phyloP scores from a whole-genome alignment of 768 basidiomycete genomes.

The Mycena chlorophos region DNA sequence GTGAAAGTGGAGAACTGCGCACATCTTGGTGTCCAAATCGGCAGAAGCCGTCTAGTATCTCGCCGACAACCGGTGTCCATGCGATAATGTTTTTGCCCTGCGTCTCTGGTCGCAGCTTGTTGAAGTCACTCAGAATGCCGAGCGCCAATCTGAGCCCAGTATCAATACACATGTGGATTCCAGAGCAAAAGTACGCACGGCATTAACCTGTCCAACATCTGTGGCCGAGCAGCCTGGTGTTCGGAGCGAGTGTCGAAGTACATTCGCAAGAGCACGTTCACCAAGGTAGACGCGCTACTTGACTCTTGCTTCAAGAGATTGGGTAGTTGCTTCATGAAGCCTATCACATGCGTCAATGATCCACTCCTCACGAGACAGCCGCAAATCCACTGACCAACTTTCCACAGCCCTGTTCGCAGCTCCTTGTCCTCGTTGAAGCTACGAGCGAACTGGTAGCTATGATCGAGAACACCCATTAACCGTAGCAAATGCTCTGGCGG shows the following conservation, averaged over 20 bases:
- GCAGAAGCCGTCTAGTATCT: constrained; percentile 88
- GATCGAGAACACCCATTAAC: constrained; percentile 93
- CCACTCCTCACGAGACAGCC: no score
- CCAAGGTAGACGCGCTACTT: constrained; percentile 91
- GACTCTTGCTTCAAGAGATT: constrained; percentile 98
- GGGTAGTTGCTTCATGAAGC: constrained; percentile 99
- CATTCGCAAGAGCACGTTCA: constrained; percentile 90
- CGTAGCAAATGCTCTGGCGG: constrained; percentile 91
- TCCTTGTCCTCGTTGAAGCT: constrained; percentile 99
- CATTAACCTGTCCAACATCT: constrained; percentile 71
- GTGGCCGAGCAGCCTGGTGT: constrained; percentile 79
- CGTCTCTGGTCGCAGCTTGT: constrained; percentile 82
- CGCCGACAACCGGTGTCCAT: constrained; percentile 99
- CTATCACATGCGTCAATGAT: constrained; percentile 39
- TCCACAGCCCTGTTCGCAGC: constrained; percentile 94
- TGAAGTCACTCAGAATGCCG: constrained; percentile 89
- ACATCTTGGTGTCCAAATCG: constrained; percentile 90
- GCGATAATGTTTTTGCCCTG: constrained; percentile 94
- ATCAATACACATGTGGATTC: constrained; percentile 12
- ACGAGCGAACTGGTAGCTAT: constrained; percentile 96
- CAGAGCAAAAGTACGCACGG: constrained; percentile 53
- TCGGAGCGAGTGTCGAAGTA: constrained; percentile 89
- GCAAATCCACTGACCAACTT: constrained; percentile 79
- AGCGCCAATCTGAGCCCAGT: constrained; percentile 65
- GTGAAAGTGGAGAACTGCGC: constrained; percentile 33